Evolutionary conservation across 2,329 filamentous ascomycete species (phyloP), one percentile per base, ranked within the genome.

Genomic region (Colletotrichum chrysophilum): DNA sequence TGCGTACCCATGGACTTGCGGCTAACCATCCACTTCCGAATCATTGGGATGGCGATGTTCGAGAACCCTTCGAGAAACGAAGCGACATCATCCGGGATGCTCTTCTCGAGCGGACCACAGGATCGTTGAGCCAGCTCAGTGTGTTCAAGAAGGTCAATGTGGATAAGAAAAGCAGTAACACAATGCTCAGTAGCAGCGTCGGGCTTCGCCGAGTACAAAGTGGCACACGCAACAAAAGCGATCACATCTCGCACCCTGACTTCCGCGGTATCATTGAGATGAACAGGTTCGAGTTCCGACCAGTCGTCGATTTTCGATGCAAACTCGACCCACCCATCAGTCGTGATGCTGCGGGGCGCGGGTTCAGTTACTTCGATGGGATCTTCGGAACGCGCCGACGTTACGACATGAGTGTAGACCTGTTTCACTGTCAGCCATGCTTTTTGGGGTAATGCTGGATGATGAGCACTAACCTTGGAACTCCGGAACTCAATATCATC

Each of bases 401-500:
- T 74, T 18, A 68, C 28, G 21, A 74, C 34, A 16, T 24, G 58
- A 9, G 60, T 28, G 28, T 71, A 71, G 12, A 55, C 48, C 61
- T 71, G 3, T 3, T 7, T 12, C 18, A 4, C 3, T 18, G n/a
- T 55, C 14, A 43, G n/a, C 28, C 14, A 66, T 3, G 36, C 6
- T 28, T 18, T 14, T 16, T 26, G 4, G 14, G 9, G 0, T 24
- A 38, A 30, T 3, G 2, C 7, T n/a, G 21, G 4, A 14, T 30
- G 8, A 14, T 5, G 1, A 21, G 8, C 1, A 56, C 79, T 52
- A 78, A 91, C 90, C 82, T 94, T 94, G 2, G 91, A 93, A 79
- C 94, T 93, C 65, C 86, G 84, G 78, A 91, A 93, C 67, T 92
- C 89, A 13, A 94, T 81, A 38, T 88, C 89, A 75, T 95, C 93